These are phyloP conservation scores for Venturia effusa DNA, from an alignment of 2,329 filamentous ascomycete genomes.

Conservation along the genomic window DNA sequence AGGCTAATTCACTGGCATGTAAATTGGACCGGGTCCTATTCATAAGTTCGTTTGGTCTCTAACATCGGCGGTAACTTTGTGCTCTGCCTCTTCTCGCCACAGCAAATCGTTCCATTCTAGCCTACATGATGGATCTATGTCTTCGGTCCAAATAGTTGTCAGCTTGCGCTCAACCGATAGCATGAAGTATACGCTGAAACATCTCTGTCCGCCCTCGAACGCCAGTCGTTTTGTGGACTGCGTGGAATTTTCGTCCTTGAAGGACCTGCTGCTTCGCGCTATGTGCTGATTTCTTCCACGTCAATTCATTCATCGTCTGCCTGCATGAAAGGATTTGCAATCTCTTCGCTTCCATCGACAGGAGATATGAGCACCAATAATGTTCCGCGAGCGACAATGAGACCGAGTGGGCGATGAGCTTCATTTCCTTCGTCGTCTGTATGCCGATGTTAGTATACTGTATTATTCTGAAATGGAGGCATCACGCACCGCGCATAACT, in stretches of 20 bases:
- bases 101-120: neutral
- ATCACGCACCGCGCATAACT: constrained; percentile 62
- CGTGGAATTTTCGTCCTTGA: neutral
- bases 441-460: neutral
- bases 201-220: neutral
- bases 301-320: constrained; percentile 34
- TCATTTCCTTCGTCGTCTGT: constrained; percentile 89
- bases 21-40: neutral
- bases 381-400: constrained; percentile 83
- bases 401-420: constrained; percentile 65
- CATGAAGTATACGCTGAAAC: neutral
- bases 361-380: constrained; percentile 88
- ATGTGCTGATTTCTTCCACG: neutral
- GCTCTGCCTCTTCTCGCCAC: neutral
- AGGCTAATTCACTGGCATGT: neutral
- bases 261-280: neutral
- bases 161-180: neutral
- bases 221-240: neutral
- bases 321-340: constrained; percentile 83
- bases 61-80: neutral
- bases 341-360: constrained; percentile 88
- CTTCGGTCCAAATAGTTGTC: neutral
- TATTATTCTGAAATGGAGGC: neutral
- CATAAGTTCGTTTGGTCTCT: neutral
- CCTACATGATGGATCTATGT: neutral